Evolutionary conservation across 768 basidiomycete species (phyloP).

Genomic region (Termitomyces sp.): DNA sequence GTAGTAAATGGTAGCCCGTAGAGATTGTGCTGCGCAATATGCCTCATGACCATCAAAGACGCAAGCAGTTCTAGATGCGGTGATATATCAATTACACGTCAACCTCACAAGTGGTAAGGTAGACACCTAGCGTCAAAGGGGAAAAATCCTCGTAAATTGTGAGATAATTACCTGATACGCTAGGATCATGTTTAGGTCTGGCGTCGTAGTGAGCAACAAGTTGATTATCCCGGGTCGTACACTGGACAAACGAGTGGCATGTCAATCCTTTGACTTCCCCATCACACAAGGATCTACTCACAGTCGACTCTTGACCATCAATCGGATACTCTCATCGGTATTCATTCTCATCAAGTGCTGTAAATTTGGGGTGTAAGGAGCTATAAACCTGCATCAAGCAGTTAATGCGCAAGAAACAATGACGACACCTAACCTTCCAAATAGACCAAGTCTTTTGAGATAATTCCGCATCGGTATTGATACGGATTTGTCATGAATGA

Average conservation of each 20-base stretch:
- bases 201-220: constrained; percentile 8
- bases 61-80: background rate
- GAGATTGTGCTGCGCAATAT: background rate
- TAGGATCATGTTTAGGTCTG: constrained; percentile 7
- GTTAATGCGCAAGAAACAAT: background rate
- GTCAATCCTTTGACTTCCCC: background rate
- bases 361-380: background rate
- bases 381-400: background rate
- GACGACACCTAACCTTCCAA: background rate
- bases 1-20: background rate
- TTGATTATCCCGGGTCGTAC: constrained; percentile 2
- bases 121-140: constrained; percentile 7
- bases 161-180: constrained; percentile 11
- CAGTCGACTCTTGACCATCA: background rate
- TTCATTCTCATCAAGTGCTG: background rate
- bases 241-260: background rate
- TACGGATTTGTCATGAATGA: background rate
- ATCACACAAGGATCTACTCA: background rate
- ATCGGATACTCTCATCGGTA: background rate
- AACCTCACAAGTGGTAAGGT: background rate
- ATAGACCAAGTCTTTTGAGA: background rate
- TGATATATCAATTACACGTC: background rate
- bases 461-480: background rate
- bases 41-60: constrained; percentile 3
- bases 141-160: constrained; percentile 11